phyloP scores from a whole-genome alignment of 805 yeast genomes.

The Ascoidea rubescens region DNA sequence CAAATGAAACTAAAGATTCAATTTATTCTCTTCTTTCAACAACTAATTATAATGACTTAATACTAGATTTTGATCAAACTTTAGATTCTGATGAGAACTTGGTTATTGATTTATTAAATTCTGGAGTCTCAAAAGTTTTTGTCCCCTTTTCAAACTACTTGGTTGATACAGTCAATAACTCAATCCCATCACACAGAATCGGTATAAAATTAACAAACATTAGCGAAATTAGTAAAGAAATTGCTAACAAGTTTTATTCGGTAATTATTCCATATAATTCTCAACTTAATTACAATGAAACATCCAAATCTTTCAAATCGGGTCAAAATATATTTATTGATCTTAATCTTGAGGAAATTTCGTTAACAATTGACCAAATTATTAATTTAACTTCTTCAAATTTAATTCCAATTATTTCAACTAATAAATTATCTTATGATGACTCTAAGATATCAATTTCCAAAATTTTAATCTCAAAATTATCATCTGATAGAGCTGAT shows the following conservation, averaged over 20 bases:
- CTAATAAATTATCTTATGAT: constrained; percentile 12
- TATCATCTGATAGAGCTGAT: constrained; percentile 76
- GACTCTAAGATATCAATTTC: constrained; percentile 21
- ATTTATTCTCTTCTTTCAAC: constrained; percentile 9
- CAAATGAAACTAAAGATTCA: constrained; percentile 11
- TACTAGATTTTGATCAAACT: constrained; percentile 12
- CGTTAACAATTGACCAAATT: constrained; percentile 8
- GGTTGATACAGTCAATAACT: constrained; percentile 8
- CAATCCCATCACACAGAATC: constrained; percentile 8
- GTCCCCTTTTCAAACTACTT: constrained; percentile 16
- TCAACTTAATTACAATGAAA: constrained; percentile 10
- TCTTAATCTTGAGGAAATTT: constrained; percentile 8
- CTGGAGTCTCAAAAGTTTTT: constrained; percentile 39
- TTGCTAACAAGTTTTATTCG: background rate
- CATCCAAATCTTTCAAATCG: constrained; percentile 8
- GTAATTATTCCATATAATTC: constrained; percentile 4
- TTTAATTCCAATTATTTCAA: constrained; percentile 14
- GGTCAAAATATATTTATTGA: constrained; percentile 12
- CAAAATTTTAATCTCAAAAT: constrained; percentile 31
- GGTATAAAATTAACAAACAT: constrained; percentile 7
- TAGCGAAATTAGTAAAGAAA: background rate
- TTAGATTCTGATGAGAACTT: constrained; percentile 16
- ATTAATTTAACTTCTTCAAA: constrained; percentile 13
- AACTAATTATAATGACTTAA: background rate
- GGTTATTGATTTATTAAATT: constrained; percentile 39